Conservation (phyloP, 768 basidiomycete species). For the Termitomyces eurrhizus region DNA sequence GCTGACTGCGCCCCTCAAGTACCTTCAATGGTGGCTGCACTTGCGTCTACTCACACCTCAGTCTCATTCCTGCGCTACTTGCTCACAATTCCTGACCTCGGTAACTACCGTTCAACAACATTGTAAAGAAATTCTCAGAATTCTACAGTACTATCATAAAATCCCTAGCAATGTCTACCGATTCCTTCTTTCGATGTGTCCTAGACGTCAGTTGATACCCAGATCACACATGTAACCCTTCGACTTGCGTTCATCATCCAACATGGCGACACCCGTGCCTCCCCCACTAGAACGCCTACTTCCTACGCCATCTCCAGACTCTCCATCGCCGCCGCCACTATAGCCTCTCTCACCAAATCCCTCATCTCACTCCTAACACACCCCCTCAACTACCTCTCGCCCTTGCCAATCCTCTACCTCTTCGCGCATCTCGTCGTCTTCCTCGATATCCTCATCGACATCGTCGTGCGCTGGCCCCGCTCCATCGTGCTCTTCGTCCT, state of each 20-base stretch:
- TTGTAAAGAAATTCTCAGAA: too few species aligned
- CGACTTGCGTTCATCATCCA: background rate
- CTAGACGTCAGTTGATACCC: background rate
- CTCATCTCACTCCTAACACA: slow-evolving; percentile 3
- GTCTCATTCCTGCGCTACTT: too few species aligned
- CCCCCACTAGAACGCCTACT: slow-evolving; percentile 15
- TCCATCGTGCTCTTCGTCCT: slow-evolving; percentile 31
- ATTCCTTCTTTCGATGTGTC: too few species aligned
- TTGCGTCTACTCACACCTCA: too few species aligned
- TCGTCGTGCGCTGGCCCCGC: slow-evolving; percentile 45
- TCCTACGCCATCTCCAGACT: slow-evolving; percentile 12
- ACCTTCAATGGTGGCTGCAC: too few species aligned
- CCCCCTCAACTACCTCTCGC: slow-evolving; percentile 15
- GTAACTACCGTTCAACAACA: too few species aligned
- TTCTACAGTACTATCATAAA: too few species aligned
- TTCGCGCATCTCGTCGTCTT: slow-evolving; percentile 46
- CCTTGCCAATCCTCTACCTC: slow-evolving; percentile 33
- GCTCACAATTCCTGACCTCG: too few species aligned
- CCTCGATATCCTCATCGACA: slow-evolving; percentile 33
- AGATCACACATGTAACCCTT: background rate
- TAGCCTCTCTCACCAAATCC: background rate
- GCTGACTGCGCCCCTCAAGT: too few species aligned
- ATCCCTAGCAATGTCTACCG: too few species aligned
- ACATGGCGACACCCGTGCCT: background rate
- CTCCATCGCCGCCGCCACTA: background rate